Percentiles rank a stretch among this genome's conserved stretches.
These are phyloP conservation scores for Cladosporium sp. DNA, from an alignment of 2,329 filamentous ascomycete genomes.

Conservation along the genomic window DNA sequence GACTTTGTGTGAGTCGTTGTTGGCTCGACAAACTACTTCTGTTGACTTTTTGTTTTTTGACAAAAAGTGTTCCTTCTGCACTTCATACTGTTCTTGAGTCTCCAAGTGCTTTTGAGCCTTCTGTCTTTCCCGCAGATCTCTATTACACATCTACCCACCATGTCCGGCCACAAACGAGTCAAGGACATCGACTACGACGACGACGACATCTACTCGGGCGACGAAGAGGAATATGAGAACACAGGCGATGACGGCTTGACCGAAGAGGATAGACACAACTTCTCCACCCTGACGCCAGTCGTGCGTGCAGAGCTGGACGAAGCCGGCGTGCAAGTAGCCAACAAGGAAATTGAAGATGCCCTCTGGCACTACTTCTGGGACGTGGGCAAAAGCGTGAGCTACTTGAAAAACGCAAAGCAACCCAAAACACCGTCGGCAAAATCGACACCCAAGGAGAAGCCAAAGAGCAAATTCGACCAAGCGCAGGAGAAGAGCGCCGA, in stretches of 20 bases:
- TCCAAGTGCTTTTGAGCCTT: too few species aligned
- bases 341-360: constrained; percentile 78
- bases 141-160: constrained; percentile 19
- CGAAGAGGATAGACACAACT: constrained; percentile 36
- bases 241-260: constrained; percentile 37
- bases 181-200: constrained; percentile 47
- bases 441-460: constrained; percentile 35
- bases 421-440: constrained; percentile 26
- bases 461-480: constrained; percentile 43
- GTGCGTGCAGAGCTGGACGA: constrained; percentile 32
- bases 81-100: too few species aligned
- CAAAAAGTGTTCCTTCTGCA: too few species aligned
- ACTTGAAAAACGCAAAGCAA: constrained; percentile 55
- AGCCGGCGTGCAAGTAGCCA: constrained; percentile 46
- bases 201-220: constrained; percentile 46
- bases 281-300: constrained; percentile 29
- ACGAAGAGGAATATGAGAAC: constrained; percentile 43
- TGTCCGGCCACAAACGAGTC: constrained; percentile 39
- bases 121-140: too few species aligned
- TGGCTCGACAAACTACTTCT: background rate
- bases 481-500: constrained; percentile 41
- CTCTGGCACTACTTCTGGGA: constrained; percentile 98
- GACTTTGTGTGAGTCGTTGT: background rate
- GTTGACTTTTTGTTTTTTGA: too few species aligned
- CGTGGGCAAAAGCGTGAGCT: constrained; percentile 76